A percentile compares a stretch with the other conserved stretches of the same genome.
These are phyloP conservation scores for Euphorbia corollata DNA, from an alignment of 441 rosid species.

Conservation along the genomic window DNA sequence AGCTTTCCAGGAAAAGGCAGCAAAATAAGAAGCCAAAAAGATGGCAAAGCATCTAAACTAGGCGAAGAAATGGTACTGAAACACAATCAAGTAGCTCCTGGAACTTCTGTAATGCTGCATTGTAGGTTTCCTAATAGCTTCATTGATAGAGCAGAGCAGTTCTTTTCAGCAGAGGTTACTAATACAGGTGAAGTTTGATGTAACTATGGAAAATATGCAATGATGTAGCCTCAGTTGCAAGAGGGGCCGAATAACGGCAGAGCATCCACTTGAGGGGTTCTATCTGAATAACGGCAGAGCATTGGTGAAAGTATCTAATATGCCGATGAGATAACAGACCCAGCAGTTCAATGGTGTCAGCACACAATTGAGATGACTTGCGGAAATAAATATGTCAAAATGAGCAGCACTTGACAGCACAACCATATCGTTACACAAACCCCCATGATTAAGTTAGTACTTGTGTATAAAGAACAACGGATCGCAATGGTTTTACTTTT, in stretches of 20 bases:
- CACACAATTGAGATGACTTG: not conserved
- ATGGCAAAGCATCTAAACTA: slow-evolving; percentile 33
- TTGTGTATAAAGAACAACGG: slow-evolving; percentile 6
- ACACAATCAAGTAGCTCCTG: slow-evolving; percentile 29
- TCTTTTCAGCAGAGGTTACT: slow-evolving; percentile 41
- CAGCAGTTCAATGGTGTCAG: not conserved
- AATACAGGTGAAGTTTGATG: slow-evolving; percentile 16
- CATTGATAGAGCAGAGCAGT: slow-evolving; percentile 54
- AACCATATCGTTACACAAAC: slow-evolving; percentile 1
- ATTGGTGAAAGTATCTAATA: not conserved
- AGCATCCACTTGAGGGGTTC: not conserved
- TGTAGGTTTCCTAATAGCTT: slow-evolving; percentile 53
- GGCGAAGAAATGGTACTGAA: slow-evolving; percentile 38
- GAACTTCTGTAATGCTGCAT: slow-evolving; percentile 40
- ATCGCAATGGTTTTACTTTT: not conserved
- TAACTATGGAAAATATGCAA: not conserved
- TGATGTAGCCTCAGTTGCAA: not conserved
- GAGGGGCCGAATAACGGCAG: not conserved
- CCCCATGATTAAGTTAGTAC: not conserved
- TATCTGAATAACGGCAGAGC: not conserved
- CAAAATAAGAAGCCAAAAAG: slow-evolving; percentile 51
- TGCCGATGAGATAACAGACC: not conserved
- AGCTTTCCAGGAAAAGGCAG: slow-evolving; percentile 35
- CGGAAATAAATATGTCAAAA: not conserved
- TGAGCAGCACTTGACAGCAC: not conserved